Evolutionary conservation across 371 early-diverging fungal species (phyloP).

Genomic region (Mucor irregularis): DNA sequence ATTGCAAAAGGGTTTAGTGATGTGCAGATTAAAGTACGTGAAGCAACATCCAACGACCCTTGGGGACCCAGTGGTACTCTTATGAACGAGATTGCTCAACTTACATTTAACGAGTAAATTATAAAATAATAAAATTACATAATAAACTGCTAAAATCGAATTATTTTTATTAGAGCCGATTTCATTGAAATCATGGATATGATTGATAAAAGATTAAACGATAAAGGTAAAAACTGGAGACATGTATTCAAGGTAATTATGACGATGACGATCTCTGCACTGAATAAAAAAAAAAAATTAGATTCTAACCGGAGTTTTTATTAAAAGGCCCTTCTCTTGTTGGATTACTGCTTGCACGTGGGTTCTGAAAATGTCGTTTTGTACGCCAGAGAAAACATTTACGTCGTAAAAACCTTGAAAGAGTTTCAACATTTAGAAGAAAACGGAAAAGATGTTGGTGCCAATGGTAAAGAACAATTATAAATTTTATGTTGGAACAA

Average conservation of each 20-base stretch:
- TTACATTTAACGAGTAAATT: conserved; percentile 80
- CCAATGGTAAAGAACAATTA: conserved; percentile 60
- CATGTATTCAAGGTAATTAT: conserved; percentile 90
- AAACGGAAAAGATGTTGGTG: conserved; percentile 85
- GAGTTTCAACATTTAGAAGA: conserved; percentile 96
- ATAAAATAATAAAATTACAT: conserved; percentile 1
- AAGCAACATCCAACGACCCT: conserved; percentile 91
- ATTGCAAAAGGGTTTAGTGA: conserved; percentile 93
- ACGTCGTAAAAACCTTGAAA: conserved; percentile 88
- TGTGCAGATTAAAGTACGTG: conserved; percentile 89
- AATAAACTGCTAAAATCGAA: no score
- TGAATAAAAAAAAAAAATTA: neutral
- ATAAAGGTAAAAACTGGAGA: conserved; percentile 95
- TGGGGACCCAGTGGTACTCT: conserved; percentile 76
- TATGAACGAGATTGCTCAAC: conserved; percentile 86
- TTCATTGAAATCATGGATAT: conserved; percentile 96
- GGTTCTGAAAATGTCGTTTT: conserved; percentile 87
- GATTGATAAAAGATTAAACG: conserved; percentile 93
- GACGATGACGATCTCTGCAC: neutral
- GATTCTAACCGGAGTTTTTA: neutral
- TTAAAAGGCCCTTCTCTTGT: conserved; percentile 45
- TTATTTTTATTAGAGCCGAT: conserved; percentile 69
- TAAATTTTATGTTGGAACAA: neutral
- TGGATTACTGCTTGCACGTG: conserved; percentile 71
- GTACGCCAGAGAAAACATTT: conserved; percentile 85